Evolutionary conservation across 106 monocot genomes (phyloP).

Genomic region (Acorus gramineus): DNA sequence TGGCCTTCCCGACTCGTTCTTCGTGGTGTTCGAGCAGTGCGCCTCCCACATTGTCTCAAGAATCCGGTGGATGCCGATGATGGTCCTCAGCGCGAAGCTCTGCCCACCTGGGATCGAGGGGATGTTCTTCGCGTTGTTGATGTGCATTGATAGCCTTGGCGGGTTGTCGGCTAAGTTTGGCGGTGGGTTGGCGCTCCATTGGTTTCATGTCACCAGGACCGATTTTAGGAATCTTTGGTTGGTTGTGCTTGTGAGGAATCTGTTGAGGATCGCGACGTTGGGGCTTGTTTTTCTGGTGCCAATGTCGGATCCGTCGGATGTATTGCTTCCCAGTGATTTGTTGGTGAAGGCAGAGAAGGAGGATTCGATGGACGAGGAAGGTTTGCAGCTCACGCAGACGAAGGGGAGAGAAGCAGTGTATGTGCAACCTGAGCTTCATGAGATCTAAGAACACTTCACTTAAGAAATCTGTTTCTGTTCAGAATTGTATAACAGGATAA

Average conservation of each 20-base stretch:
- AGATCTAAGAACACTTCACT: too few relatives aligned
- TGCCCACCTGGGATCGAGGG: conserved; percentile 85
- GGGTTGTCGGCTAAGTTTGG: conserved; percentile 52
- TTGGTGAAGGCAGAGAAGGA: too few relatives aligned
- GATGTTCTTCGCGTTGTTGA: conserved; percentile 83
- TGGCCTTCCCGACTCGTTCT: conserved; percentile 48
- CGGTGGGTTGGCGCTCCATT: conserved; percentile 57
- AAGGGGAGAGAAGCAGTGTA: too few relatives aligned
- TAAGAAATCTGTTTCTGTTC: too few relatives aligned
- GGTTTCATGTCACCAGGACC: conserved; percentile 45
- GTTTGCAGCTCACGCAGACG: too few relatives aligned
- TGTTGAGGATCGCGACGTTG: conserved; percentile 45
- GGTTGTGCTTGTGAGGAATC: conserved; percentile 47
- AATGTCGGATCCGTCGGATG: too few relatives aligned
- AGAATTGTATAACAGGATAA: too few relatives aligned
- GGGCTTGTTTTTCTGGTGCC: conserved; percentile 55
- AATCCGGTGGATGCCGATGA: conserved; percentile 80
- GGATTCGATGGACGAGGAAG: too few relatives aligned
- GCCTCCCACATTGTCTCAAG: conserved; percentile 47
- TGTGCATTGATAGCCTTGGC: conserved; percentile 69
- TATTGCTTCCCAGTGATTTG: too few relatives aligned
- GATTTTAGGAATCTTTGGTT: conserved; percentile 65
- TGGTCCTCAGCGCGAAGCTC: conserved; percentile 71
- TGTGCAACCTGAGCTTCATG: too few relatives aligned
- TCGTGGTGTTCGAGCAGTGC: conserved; percentile 53